Base-by-base conservation (phyloP, 257 asterid genomes). In the Gynochthodes officinalis region DNA sequence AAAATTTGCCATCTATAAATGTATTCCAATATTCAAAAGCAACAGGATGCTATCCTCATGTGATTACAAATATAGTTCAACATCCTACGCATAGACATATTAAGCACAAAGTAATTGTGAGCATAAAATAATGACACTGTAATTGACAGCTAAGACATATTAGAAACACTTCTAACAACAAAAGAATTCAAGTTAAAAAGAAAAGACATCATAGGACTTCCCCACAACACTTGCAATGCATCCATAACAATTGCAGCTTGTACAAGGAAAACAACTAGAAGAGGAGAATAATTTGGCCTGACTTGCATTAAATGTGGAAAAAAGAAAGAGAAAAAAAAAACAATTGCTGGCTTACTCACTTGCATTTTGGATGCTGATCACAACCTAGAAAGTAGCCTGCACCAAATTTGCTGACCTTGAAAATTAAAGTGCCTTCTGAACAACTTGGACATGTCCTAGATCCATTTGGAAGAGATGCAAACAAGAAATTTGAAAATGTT, bases 361-460 rank as follows among this genome's bases (percentile, higher is more conserved):
- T 91, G 96, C 99, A 94, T 76, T 77, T 85, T 68, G 96, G 97
- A 89, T 91, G 96, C 73, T 94, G 95, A 86, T 91, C 96, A 73
- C 98, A 94, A 73, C 95, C 97, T 69, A 94, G 88, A 78, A 89
- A 94, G 75, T 91, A 94, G 53, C 96, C 97, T 39, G 90, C 95
- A 46, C 98, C 98, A 76, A 85, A 85, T 79, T 89, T 86, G 82
- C 98, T 91, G 54, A 94, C 93, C 85, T 91, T 94, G 84, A 94
- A 94, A 73, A 80, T 85, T 78, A 91, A 82, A n/a, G 87, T 86
- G 78, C 97, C 97, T 57, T 77, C 83, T 35, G 39, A 57, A 84
- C 98, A 94, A 74, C 97, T 88, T 28, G 99, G 99, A 81, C 99
- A 94, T 37, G 86, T 83, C 85, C 91, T 94, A 67, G 80, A 76